Evolutionary conservation across 257 asterid genomes (phyloP).

Genomic region (Fraxinus anomala): DNA sequence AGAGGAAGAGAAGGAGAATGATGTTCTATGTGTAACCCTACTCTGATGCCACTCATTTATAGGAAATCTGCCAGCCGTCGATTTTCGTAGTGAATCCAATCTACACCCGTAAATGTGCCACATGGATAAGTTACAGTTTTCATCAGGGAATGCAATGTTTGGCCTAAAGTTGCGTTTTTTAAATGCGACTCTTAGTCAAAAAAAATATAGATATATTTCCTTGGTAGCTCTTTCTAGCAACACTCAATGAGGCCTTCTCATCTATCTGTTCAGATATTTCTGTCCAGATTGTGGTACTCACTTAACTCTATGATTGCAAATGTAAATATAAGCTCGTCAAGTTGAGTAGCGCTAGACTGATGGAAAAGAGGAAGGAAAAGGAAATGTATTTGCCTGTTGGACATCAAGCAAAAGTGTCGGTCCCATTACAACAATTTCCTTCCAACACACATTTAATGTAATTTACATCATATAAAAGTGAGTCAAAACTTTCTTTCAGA

Average conservation of each 20-base stretch:
- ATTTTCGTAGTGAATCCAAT: not conserved
- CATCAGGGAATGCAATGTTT: not conserved
- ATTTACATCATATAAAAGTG: not conserved
- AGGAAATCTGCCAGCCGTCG: not conserved
- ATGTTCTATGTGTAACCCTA: not conserved
- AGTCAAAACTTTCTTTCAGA: conserved; percentile 10
- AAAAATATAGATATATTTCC: not conserved
- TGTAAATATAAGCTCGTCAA: not conserved
- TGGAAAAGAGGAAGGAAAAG: not conserved
- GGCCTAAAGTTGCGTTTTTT: not conserved
- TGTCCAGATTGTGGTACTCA: not conserved
- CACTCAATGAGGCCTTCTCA: not conserved
- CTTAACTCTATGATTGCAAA: not conserved
- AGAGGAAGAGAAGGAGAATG: not conserved
- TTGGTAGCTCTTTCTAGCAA: not conserved
- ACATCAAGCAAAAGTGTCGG: conserved; percentile 10
- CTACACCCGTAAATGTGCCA: not conserved
- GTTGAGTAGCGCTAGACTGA: not conserved
- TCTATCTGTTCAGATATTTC: not conserved
- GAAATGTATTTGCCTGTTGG: not conserved
- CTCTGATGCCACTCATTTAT: not conserved
- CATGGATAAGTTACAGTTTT: not conserved
- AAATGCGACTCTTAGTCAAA: not conserved
- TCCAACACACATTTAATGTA: conserved; percentile 20
- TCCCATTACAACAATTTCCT: conserved; percentile 25